Conservation (phyloP, 2,329 filamentous ascomycete genomes). For the Alternaria solani region DNA sequence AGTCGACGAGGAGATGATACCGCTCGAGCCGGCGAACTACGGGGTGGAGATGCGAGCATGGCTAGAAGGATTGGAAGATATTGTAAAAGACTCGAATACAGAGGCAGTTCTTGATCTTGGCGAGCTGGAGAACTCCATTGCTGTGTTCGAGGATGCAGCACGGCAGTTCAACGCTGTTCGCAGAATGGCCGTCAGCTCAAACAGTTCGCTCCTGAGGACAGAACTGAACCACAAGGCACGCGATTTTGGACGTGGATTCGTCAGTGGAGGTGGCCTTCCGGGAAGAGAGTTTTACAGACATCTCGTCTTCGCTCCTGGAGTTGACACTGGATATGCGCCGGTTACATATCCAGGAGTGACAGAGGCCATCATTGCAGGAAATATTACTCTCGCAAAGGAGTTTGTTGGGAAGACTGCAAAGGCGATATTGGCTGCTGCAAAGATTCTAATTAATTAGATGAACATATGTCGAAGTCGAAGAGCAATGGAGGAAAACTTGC, state of each 20-base stretch:
- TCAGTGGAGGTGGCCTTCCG: slow-evolving; percentile 55
- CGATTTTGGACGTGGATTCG: slow-evolving; percentile 56
- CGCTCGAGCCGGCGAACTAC: slow-evolving; percentile 50
- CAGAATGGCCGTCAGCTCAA: slow-evolving; percentile 32
- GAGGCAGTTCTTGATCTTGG: neutral
- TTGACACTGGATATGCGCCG: slow-evolving; percentile 50
- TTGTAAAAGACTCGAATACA: slow-evolving; percentile 11
- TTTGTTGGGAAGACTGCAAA: slow-evolving; percentile 41
- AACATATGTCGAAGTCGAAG: neutral
- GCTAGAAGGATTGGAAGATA: slow-evolving; percentile 39
- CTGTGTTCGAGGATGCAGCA: slow-evolving; percentile 42
- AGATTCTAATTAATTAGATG: slow-evolving; percentile 15
- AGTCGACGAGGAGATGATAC: slow-evolving; percentile 48
- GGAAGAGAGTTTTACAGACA: slow-evolving; percentile 56
- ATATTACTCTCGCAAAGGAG: slow-evolving; percentile 34
- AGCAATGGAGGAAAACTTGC: neutral
- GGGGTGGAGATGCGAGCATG: slow-evolving; percentile 47
- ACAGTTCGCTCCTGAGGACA: slow-evolving; percentile 31
- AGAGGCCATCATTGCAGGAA: slow-evolving; percentile 38
- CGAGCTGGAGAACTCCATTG: slow-evolving; percentile 43
- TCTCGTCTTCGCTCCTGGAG: slow-evolving; percentile 56
- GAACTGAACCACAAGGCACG: slow-evolving; percentile 53
- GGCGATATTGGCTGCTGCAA: slow-evolving; percentile 41
- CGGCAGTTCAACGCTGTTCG: slow-evolving; percentile 37
- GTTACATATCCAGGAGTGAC: slow-evolving; percentile 47